Evolutionary conservation across 805 yeast genomes (phyloP), one percentile per base, ranked within the genome.

Genomic region (Candida michaelii): DNA sequence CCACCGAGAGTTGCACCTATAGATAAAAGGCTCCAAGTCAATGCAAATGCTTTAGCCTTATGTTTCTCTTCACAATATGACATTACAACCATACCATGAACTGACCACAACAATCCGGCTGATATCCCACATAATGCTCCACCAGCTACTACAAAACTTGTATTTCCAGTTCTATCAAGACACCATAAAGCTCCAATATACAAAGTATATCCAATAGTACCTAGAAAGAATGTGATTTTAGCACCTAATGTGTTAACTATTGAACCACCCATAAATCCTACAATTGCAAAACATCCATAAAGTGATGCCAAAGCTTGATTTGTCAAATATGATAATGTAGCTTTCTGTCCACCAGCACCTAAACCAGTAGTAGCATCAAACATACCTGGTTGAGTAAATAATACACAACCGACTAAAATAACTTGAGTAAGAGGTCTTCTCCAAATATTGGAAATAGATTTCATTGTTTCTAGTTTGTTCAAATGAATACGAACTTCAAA

Each of bases 161-260:
- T 40, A 21, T 42, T 43, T 6, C 44, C 46, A 11, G 45, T 49
- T 15, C 39, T 24, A 33, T 45, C 44, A 18, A 43, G 43, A 36
- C 41, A 39, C 53, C 51, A 51, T 37, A 49, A 47, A 11, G 53
- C 38, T 24, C 51, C 52, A 35, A 47, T 44, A 30, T 51, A 49
- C 24, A 51, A 35, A 2, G 53, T 49, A 36, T 49, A 51, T 12
- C 51, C 52, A 19, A 47, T 32, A 10, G 50, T 44, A 12, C 53
- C 45, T 6, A 37, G 47, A 18, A 48, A 48, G 39, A 44, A 37
- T 5, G 47, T 44, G 24, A 40, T 40, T 18, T 30, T 31, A 19
- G 45, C 45, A 4, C 45, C 45, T n/a, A 42, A 25, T 5, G 42
- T 42, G 32, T 45, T 45, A 7, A 45, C 49, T 19, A 45, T 36